Base-by-base conservation (phyloP, 306 rosid species). In the Citrullus mucosospermus region DNA sequence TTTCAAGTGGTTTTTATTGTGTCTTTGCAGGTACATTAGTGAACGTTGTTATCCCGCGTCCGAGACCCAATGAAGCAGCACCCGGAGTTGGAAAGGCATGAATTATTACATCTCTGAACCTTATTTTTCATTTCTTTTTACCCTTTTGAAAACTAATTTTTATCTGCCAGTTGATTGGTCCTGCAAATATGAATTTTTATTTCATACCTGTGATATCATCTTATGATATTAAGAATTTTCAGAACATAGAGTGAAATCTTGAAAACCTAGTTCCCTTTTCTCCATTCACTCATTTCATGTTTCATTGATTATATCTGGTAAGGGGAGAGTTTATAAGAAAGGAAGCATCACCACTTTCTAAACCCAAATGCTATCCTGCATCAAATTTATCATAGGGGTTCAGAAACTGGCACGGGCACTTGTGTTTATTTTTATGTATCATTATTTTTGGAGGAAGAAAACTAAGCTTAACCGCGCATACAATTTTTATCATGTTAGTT, bases 41-140 rank as follows among this genome's bases (percentile, higher is more conserved):
- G 66, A 91, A 88, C 38, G 89, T 92, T 30, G 86, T 88, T 56
- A 96, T 96, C 82, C 99, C 99, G 1, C 97, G 98, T 22, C 97
- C 99, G 70, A 79, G 62, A 6, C 91, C 90, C 0, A 82, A 88
- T 74, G 97, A 89, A 25, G 91, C 87, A 83, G 50, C 83, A 13
- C 82, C 97, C 5, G 98, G 98, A 63, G 90, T 92, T 77, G 99
- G 99, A 65, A 95, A 91, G 98, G 99, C 39, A 78, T 60, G 81
- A 78, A 3, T 65, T 25, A 60, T 58, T 55, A 43, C 71, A 10
- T 53, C 46, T 77, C 48, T 53, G 67, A 71, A 69, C 39, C 56
- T 1, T 0, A 6, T 41, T 60, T 8, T 38, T 41, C 60, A 25
- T 25, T 8, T 1, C 1, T 22, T 22, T 22, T 18, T 38, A 25